Conservation (phyloP, 108 stramenopile genomes). For the Skeletonema grethae region DNA sequence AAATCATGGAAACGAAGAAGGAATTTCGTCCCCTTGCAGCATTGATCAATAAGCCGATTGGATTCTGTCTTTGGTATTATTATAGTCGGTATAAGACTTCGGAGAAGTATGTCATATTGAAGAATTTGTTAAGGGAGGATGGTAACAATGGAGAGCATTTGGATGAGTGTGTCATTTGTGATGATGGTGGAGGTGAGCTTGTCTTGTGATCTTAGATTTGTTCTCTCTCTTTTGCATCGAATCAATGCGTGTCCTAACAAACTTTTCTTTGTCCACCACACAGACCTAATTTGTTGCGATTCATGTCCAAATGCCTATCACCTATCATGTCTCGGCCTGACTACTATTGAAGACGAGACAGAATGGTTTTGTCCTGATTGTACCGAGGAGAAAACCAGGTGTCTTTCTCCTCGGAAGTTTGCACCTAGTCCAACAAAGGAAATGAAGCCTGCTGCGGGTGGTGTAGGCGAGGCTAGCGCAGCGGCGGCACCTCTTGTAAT, state of each 20-base stretch:
- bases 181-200: slow-evolving; percentile 32
- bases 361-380: slow-evolving; percentile 2
- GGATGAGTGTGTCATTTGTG: slow-evolving; percentile 24
- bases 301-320: slow-evolving; percentile 21
- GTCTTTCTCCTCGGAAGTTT: neutral
- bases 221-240: too few species aligned
- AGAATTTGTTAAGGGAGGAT: slow-evolving; percentile 5
- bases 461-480: neutral
- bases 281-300: slow-evolving; percentile 24
- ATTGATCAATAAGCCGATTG: slow-evolving; percentile 15
- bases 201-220: too few species aligned
- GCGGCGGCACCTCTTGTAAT: neutral
- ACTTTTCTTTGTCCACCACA: neutral
- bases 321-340: slow-evolving; percentile 9
- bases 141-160: slow-evolving; percentile 6
- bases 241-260: neutral
- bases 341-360: neutral
- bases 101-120: slow-evolving; percentile 8
- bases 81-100: slow-evolving; percentile 37
- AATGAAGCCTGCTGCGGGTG: neutral
- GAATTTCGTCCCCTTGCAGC: slow-evolving; percentile 17
- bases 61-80: slow-evolving; percentile 46
- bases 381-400: neutral
- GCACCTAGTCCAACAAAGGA: neutral
- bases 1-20: slow-evolving; percentile 29